Percentiles rank a stretch among this genome's conserved stretches.
phyloP scores from a whole-genome alignment of 441 rosid species.

The Gossypium aridum region DNA sequence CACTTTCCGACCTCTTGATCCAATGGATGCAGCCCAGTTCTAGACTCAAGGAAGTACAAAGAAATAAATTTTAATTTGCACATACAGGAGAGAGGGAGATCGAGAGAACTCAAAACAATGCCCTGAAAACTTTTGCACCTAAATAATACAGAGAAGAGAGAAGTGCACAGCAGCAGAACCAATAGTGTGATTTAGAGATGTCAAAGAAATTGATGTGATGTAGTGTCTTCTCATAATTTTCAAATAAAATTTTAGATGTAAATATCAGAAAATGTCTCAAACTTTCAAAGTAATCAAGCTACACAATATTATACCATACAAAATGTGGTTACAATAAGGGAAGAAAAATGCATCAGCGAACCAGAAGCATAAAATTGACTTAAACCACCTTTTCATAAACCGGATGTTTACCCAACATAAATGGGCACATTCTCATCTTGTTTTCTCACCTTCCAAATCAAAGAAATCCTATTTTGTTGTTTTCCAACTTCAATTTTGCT shows the following conservation, averaged over 20 bases:
- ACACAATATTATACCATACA: neutral
- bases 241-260: neutral
- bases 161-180: neutral
- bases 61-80: neutral
- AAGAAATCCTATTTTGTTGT: neutral
- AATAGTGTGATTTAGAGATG: neutral
- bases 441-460: neutral
- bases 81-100: neutral
- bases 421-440: neutral
- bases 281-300: neutral
- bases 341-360: neutral
- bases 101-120: neutral
- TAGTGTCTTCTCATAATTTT: neutral
- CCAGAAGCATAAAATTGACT: neutral
- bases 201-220: neutral
- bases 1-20: constrained; percentile 94
- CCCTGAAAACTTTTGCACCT: neutral
- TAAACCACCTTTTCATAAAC: neutral
- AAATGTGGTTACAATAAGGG: neutral
- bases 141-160: neutral
- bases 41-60: constrained; percentile 23
- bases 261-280: neutral
- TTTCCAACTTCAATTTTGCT: neutral
- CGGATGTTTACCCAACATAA: neutral
- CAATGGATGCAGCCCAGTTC: constrained; percentile 85